Percentiles rank a stretch among this genome's conserved stretches.
Conservation (phyloP, 306 rosid genomes). For the Rosa multiflora region DNA sequence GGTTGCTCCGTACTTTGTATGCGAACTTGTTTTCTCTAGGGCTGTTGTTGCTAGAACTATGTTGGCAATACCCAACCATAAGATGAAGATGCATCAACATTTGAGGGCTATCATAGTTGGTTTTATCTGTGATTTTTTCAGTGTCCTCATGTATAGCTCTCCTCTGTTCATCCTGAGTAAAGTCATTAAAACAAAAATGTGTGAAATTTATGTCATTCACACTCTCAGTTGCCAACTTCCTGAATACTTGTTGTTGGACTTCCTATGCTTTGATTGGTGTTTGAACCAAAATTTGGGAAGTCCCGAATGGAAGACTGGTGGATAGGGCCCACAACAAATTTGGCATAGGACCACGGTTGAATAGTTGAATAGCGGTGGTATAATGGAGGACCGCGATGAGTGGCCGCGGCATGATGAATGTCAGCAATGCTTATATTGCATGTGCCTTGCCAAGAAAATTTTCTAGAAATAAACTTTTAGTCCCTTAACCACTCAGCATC, state of each 20-base stretch:
- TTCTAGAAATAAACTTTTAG: no score
- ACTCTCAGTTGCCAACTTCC: slow-evolving; percentile 67
- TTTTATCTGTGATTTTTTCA: slow-evolving; percentile 56
- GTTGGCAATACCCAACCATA: slow-evolving; percentile 38
- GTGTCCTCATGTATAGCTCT: slow-evolving; percentile 60
- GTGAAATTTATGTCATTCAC: slow-evolving; percentile 73
- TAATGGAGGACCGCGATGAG: no score
- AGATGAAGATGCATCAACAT: no score
- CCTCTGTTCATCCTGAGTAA: slow-evolving; percentile 62
- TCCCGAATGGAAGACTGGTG: no score
- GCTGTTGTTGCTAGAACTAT: slow-evolving; percentile 39
- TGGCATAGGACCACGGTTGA: no score
- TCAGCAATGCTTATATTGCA: no score
- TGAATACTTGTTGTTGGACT: slow-evolving; percentile 68
- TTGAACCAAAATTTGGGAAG: no score
- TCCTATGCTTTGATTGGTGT: slow-evolving; percentile 57
- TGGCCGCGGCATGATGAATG: no score
- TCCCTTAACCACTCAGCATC: no score
- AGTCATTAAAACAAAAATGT: slow-evolving; percentile 60
- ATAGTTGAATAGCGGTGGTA: no score
- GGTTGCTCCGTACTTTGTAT: slow-evolving; percentile 9
- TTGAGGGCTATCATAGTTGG: slow-evolving; percentile 65
- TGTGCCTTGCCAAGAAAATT: no score
- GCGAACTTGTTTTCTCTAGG: slow-evolving; percentile 35
- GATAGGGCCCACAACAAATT: no score